Base-by-base conservation (phyloP, 2,329 filamentous ascomycete species). In the Exserohilum rostratum region DNA sequence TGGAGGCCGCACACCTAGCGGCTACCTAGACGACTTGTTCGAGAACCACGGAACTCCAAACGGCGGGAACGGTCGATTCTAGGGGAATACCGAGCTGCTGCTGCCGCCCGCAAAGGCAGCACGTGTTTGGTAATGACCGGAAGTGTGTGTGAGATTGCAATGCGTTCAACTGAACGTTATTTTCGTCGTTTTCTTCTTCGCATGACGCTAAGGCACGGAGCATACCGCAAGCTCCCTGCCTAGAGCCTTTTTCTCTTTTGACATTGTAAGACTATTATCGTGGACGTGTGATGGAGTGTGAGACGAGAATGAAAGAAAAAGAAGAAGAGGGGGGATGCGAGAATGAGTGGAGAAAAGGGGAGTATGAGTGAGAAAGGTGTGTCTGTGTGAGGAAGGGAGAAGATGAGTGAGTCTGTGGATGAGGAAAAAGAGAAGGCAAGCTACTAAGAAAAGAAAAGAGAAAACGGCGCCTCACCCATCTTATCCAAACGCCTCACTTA, bases 11-110 rank as follows among this genome's bases (percentile, higher is more conserved):
- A 89, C 92, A 13, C 93, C 93, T 0, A 96, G 91, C 73, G 90
- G 91, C 15, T 96, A 92, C 72, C 80, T 98, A 34, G 93, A 98
- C 55, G 92, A 97, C 73, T 77, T 98, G 45, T 88, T 97, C 57
- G 91, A 92, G 68, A 90, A 90, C 60, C 88, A 92, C 68, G 78
- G 77, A 13, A 35, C 34, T 17, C 10, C 10, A 7, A 72, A 69
- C 46, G 72, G 61, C 11, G 62, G 68, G 30, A 58, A 66, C 50
- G 70, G 72, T 42, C 61, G 72, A 56, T 73, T 67, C 47, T 73
- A 73, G 68, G 48, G 49, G 34, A 45, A 68, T 46, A 58, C 63
- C 25, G 51, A 64, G 46, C 58, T 57, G 38, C 46, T 58, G 18
- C 50, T 53, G 17, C 40, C 35, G 20, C 22, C 22, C 4, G 7